phyloP scores from a whole-genome alignment of 441 rosid species.

The Jatropha podagrica region DNA sequence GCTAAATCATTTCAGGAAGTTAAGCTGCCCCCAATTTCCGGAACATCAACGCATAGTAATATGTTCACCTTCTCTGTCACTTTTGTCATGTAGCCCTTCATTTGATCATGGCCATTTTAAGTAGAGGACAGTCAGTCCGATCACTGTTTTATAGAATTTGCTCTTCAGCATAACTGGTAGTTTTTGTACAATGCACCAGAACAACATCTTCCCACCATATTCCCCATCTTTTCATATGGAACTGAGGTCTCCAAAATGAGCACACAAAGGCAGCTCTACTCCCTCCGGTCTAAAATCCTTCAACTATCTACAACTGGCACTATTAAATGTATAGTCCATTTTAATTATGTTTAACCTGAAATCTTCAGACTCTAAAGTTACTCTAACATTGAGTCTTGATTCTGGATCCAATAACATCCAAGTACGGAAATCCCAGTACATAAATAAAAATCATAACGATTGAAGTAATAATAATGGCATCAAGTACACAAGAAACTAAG shows the following conservation, averaged over 20 bases:
- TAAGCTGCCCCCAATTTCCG: no score
- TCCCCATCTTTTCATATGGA: neutral
- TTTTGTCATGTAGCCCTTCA: neutral
- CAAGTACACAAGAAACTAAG: neutral
- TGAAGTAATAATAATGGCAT: neutral
- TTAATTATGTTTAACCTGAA: neutral
- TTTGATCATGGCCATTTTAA: no score
- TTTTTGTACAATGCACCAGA: no score
- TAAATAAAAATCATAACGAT: neutral
- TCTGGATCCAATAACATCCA: neutral
- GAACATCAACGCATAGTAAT: no score
- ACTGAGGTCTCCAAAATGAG: neutral
- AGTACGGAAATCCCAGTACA: neutral
- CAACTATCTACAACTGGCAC: neutral
- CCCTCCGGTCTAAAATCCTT: neutral
- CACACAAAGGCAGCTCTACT: neutral
- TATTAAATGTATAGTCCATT: neutral
- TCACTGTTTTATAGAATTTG: no score
- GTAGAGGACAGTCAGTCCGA: no score
- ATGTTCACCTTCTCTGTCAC: neutral
- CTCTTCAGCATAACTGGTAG: no score
- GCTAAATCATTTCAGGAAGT: no score
- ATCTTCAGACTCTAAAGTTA: neutral
- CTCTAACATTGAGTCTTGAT: neutral
- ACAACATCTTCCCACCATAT: neutral